A percentile compares a stretch with the other conserved stretches of the same genome.
Evolutionary conservation across 129 eudicot genomes (phyloP).

Genomic region (Glebionis coronaria): DNA sequence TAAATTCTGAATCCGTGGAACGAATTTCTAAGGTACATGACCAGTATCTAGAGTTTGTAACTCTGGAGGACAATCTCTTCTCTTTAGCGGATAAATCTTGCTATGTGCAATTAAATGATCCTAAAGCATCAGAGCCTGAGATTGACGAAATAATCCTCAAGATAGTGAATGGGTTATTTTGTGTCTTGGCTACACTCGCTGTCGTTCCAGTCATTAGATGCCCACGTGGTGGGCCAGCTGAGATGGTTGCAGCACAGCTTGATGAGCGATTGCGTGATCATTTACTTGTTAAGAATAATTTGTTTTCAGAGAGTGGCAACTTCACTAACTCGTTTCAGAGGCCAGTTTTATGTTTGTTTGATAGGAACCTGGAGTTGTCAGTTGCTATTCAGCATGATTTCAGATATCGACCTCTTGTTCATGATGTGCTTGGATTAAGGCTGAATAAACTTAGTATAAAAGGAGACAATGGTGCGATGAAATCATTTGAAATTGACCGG

Average conservation of each 20-base stretch:
- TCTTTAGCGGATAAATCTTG: constrained; percentile 71
- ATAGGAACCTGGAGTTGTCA: constrained; percentile 81
- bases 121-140: constrained; percentile 70
- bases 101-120: constrained; percentile 82
- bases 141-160: constrained; percentile 78
- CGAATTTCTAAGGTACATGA: constrained; percentile 81
- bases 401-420: constrained; percentile 90
- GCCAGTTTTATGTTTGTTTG: constrained; percentile 69
- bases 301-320: constrained; percentile 40
- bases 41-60: constrained; percentile 92
- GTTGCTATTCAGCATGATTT: constrained; percentile 88
- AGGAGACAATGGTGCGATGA: constrained; percentile 82
- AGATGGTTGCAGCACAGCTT: constrained; percentile 85
- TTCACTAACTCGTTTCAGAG: constrained; percentile 11
- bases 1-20: constrained; percentile 64
- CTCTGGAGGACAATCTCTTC: constrained; percentile 76
- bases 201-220: constrained; percentile 89
- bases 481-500: constrained; percentile 77
- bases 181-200: constrained; percentile 85
- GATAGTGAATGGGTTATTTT: constrained; percentile 82
- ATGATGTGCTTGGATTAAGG: constrained; percentile 87
- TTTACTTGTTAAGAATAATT: constrained; percentile 76
- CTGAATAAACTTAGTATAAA: constrained; percentile 74
- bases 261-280: constrained; percentile 91
- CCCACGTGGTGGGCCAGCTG: constrained; percentile 91